These are phyloP conservation scores for Linum lewisii DNA, from an alignment of 345 rosid genomes.

Conservation along the genomic window DNA sequence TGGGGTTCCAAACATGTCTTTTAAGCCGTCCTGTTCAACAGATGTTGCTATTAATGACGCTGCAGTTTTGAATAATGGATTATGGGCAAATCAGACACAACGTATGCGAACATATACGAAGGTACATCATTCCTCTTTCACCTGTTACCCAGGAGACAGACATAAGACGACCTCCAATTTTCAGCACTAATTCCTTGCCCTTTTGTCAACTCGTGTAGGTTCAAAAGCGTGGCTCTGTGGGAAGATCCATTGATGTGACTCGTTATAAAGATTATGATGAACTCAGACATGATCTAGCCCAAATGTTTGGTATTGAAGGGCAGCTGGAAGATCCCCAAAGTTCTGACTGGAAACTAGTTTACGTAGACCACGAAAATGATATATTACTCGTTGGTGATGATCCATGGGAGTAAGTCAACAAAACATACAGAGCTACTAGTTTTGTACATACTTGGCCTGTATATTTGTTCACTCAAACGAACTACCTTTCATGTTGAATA, in stretches of 20 bases:
- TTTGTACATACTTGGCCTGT: no score
- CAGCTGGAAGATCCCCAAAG: slow-evolving; percentile 87
- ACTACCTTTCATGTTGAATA: no score
- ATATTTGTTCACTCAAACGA: no score
- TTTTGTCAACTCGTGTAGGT: slow-evolving; percentile 37
- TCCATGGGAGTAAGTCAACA: slow-evolving; percentile 99
- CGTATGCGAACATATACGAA: slow-evolving; percentile 92
- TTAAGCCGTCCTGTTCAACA: slow-evolving; percentile 63
- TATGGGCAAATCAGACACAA: slow-evolving; percentile 77
- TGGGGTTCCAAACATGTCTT: slow-evolving; percentile 70
- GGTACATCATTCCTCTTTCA: slow-evolving; percentile 34
- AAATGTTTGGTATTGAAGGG: slow-evolving; percentile 96
- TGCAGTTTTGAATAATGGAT: slow-evolving; percentile 65
- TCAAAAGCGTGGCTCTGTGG: slow-evolving; percentile 94
- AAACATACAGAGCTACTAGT: neutral
- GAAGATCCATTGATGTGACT: slow-evolving; percentile 90
- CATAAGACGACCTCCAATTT: no score
- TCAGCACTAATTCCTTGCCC: neutral
- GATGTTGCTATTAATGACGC: slow-evolving; percentile 67
- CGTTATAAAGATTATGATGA: slow-evolving; percentile 75
- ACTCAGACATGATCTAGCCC: slow-evolving; percentile 77
- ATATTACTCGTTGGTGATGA: slow-evolving; percentile 93
- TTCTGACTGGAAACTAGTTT: slow-evolving; percentile 91
- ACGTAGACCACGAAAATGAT: slow-evolving; percentile 87
- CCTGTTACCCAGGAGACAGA: neutral